A percentile compares a stretch with the other conserved stretches of the same genome.
These are phyloP conservation scores for Penicillium cinerascens DNA, from an alignment of 495 filamentous ascomycete species.

Conservation along the genomic window DNA sequence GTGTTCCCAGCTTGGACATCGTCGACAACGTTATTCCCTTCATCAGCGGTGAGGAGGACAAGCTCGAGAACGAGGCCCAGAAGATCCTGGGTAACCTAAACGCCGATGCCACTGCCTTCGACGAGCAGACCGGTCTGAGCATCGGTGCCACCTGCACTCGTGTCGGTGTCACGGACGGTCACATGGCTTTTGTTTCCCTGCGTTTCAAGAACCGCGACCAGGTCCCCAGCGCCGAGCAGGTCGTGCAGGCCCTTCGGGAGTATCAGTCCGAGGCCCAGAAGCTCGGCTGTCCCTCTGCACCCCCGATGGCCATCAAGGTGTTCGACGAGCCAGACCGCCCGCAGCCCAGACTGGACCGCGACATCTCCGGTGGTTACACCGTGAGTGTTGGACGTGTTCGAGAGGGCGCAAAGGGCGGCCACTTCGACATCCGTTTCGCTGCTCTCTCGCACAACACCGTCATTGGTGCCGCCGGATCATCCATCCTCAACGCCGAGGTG, in stretches of 20 bases:
- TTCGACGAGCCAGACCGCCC: constrained; percentile 78
- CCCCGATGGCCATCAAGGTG: constrained; percentile 66
- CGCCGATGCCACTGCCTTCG: constrained; percentile 59
- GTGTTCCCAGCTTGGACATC: constrained; percentile 69
- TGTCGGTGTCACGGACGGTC: constrained; percentile 79
- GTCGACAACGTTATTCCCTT: constrained; percentile 83
- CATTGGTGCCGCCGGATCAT: constrained; percentile 91
- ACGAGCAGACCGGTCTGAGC: constrained; percentile 57
- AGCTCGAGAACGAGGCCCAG: constrained; percentile 77
- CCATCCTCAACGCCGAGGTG: constrained; percentile 90
- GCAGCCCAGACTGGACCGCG: constrained; percentile 79
- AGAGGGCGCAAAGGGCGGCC: constrained; percentile 64
- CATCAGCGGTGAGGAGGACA: constrained; percentile 87
- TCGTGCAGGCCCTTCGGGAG: constrained; percentile 63
- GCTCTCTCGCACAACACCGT: constrained; percentile 85
- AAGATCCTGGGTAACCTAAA: constrained; percentile 78
- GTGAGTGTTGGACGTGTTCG: constrained; percentile 77
- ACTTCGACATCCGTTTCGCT: constrained; percentile 81
- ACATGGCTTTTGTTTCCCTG: constrained; percentile 78
- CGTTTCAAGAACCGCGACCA: constrained; percentile 56
- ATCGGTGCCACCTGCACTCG: constrained; percentile 80
- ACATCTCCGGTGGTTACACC: constrained; percentile 71
- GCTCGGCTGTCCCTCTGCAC: constrained; percentile 74
- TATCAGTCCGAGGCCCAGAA: constrained; percentile 73
- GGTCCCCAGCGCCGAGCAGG: constrained; percentile 58